Evolutionary conservation across 2,329 filamentous ascomycete genomes (phyloP).

Genomic region (Pseudogymnoascus sp.): DNA sequence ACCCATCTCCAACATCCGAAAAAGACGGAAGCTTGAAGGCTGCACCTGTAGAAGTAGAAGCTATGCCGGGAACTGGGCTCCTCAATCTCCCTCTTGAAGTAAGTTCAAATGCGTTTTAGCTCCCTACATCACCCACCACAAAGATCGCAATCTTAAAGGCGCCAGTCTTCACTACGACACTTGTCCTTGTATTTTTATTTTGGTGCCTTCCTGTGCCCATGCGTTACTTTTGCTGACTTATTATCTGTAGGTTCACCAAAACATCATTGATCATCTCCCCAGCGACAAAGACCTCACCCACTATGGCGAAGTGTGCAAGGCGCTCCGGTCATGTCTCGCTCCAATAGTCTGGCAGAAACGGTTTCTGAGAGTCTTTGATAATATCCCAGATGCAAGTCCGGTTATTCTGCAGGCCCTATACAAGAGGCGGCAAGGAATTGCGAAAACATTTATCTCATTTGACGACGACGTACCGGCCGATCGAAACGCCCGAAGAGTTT

Average conservation of each 20-base stretch:
- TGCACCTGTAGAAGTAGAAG: background rate
- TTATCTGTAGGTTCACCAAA: conserved; percentile 25
- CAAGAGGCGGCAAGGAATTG: conserved; percentile 32
- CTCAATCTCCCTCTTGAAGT: background rate
- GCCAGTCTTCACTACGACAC: background rate
- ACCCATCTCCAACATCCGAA: background rate
- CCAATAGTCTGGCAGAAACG: conserved; percentile 40
- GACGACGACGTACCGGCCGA: background rate
- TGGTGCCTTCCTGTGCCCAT: background rate
- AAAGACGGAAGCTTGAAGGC: background rate
- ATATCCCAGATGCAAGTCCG: conserved; percentile 20
- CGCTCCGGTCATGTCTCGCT: conserved; percentile 32
- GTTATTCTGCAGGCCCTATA: conserved; percentile 24
- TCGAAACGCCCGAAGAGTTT: conserved; percentile 25
- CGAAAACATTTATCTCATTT: conserved; percentile 22
- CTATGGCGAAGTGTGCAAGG: conserved; percentile 35
- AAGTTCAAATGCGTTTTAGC: background rate
- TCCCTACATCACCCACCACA: background rate
- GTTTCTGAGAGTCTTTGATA: conserved; percentile 38
- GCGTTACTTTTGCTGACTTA: background rate
- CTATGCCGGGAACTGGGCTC: background rate
- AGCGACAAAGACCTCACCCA: conserved; percentile 36
- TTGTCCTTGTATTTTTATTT: background rate
- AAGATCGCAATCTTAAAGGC: background rate
- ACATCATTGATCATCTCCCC: conserved; percentile 22